Evolutionary conservation across 164 flowering plant species (phyloP), one percentile per base, ranked within the genome.

Genomic region (Aristolochia fimbriata): DNA sequence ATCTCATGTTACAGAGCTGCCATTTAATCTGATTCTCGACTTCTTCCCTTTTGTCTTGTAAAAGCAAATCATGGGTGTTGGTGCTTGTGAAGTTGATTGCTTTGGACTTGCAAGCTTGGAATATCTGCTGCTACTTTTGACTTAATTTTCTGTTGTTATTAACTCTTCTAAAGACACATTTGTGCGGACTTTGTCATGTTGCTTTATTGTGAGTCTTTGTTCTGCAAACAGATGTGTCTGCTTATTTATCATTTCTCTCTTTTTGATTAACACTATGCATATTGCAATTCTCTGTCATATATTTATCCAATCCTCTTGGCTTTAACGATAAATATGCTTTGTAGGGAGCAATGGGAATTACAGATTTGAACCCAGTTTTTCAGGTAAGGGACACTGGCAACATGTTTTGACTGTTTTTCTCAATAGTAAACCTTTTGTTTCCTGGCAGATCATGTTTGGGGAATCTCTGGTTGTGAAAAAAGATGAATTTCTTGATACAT

Each of bases 341-440:
- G 13, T 43, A 91, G 96, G 86, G 87, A 33, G 91, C 88, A 59
- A 92, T 84, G 74, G 96, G 97, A 50, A 76, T 83, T 63, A 89
- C 98, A n/a, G 87, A 86, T 59, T 68, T 92, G 63, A 82, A 80
- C 59, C 65, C 83, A 66, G 72, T 82, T 70, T 88, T 89, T 61
- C 82, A 84, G 94, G 98, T 92, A 31, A 41, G 60, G 15, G 71
- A 37, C 43, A 37, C 10, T 37, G 8, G 43, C 12, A 37, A 37
- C 43, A 37, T 37, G 43, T 37, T 6, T 3, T 37, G 9, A 37
- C 8, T 37, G 10, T 7, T 37, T 0, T 5, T 3, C 10, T 3
- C 43, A 37, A 37, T 37, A 37, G 43, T 37, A 7, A 37, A 37
- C 43, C 37, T 37, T 37, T 53, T 13, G 10, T 24, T 57, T 63